Conservation (phyloP, 257 asterid species). For the Galeopsis tetrahit region DNA sequence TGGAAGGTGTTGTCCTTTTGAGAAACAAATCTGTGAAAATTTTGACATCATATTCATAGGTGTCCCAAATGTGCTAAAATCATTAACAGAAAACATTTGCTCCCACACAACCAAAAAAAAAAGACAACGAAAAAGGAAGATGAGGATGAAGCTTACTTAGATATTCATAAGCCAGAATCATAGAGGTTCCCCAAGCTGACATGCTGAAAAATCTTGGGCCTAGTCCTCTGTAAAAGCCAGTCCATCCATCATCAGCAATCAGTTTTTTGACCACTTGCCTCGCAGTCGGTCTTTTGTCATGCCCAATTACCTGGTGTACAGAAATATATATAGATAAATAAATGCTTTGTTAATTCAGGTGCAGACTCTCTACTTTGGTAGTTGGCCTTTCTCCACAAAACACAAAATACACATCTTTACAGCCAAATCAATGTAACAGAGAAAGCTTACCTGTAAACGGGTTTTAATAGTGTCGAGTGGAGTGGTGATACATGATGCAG, state of each 20-base stretch:
- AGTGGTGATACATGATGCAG: constrained; percentile 90
- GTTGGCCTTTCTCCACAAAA: constrained; percentile 1
- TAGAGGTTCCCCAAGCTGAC: constrained; percentile 99
- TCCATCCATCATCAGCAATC: constrained; percentile 95
- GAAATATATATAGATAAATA: constrained; percentile 27
- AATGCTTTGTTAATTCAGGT: constrained; percentile 9
- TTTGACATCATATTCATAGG: not conserved
- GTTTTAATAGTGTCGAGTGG: constrained; percentile 97
- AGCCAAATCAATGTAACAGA: constrained; percentile 1
- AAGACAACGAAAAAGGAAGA: constrained; percentile 8
- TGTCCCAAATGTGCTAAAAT: not conserved
- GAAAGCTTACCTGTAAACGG: constrained; percentile 71
- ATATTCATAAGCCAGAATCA: constrained; percentile 97
- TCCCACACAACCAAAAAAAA: not conserved
- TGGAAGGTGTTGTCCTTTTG: not conserved
- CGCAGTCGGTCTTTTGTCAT: constrained; percentile 71
- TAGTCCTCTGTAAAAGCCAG: constrained; percentile 87
- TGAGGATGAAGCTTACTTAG: constrained; percentile 56
- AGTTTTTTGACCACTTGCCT: constrained; percentile 73
- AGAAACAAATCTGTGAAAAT: constrained; percentile 9
- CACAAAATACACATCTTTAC: not conserved
- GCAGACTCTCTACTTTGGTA: not conserved
- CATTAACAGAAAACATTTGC: not conserved
- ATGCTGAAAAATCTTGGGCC: constrained; percentile 99
- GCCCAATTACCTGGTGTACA: constrained; percentile 72